phyloP scores from a whole-genome alignment of 2,329 filamentous ascomycete genomes.

The Fusarium anthophilum region DNA sequence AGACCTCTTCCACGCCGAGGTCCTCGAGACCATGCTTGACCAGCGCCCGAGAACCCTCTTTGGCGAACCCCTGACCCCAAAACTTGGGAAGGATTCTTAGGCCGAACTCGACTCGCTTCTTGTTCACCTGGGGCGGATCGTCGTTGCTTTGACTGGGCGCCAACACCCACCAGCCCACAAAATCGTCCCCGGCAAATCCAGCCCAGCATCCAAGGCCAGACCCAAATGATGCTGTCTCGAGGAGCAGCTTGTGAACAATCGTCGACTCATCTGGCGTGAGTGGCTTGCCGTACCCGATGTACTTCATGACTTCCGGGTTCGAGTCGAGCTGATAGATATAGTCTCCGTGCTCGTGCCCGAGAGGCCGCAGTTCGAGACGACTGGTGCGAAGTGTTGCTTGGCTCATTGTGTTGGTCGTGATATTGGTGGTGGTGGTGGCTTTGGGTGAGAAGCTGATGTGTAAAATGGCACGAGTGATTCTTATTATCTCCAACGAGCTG shows the following conservation, averaged over 20 bases:
- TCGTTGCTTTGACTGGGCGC: slow-evolving; percentile 34
- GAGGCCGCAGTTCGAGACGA: slow-evolving; percentile 31
- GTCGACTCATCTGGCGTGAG: slow-evolving; percentile 26
- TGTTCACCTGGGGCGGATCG: slow-evolving; percentile 9
- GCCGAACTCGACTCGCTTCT: slow-evolving; percentile 39
- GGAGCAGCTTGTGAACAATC: slow-evolving; percentile 36
- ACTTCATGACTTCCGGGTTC: slow-evolving; percentile 33
- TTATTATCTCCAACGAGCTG: neutral
- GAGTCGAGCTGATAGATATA: slow-evolving; percentile 35
- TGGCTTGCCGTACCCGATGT: slow-evolving; percentile 38
- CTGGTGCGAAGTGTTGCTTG: slow-evolving; percentile 31
- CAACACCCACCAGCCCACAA: slow-evolving; percentile 46
- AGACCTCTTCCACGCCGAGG: slow-evolving; percentile 36
- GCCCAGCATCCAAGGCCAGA: slow-evolving; percentile 37
- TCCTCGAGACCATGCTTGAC: slow-evolving; percentile 44
- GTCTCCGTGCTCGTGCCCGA: slow-evolving; percentile 28
- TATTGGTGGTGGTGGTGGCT: neutral
- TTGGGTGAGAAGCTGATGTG: neutral
- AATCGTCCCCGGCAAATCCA: slow-evolving; percentile 36
- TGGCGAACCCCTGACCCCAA: slow-evolving; percentile 45
- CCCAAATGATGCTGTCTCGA: slow-evolving; percentile 33
- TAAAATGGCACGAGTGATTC: neutral
- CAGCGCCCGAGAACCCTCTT: slow-evolving; percentile 44
- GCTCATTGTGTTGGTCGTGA: slow-evolving; percentile 15
- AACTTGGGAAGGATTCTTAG: slow-evolving; percentile 42